Base-by-base conservation (phyloP, 2,329 filamentous ascomycete species). In the Harringtonia lauricola region DNA sequence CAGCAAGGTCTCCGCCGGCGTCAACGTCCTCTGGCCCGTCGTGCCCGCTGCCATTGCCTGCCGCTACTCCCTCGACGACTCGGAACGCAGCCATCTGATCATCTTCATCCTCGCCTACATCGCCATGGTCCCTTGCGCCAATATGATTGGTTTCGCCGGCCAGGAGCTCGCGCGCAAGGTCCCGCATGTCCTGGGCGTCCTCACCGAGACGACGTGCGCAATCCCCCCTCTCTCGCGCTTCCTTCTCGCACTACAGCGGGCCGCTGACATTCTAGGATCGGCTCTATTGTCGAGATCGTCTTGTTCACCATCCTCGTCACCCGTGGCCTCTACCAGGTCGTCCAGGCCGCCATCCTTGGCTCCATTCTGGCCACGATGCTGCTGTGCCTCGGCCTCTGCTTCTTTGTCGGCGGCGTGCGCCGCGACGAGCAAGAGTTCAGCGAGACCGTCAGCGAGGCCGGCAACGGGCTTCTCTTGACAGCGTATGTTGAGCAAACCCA, bases 341-440 rank as follows among this genome's bases (percentile, higher is more conserved):
- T 94, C 53, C 78, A 86, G 56, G 85, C 85, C 42, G 86, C 87
- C 22, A 89, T 94, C 44, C 65, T 94, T 0, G 86, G 87, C 30
- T 90, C 85, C 0, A 83, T 94, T 36, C 61, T 94, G 29, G 86
- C 87, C 13, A 94, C 87, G 28, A 74, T 92, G 64, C 64, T 94
- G 36, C 68, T 94, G 1, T 94, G 86, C 52, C 63, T 94, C 22
- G 87, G 87, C 0, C 56, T 81, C 42, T 92, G 86, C 59, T 94
- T 94, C 66, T 77, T 90, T 48, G 73, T 79, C 19, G 85, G 85
- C 34, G 86, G 87, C 9, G 51, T 90, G 30, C 67, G 70, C 43
- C 75, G 80, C 28, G 70, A 83, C 7, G 76, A 83, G 51, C 76
- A 87, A 52, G 69, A 67, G 15, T 92, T 94, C 57, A 81, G 83